Base-by-base conservation (phyloP, 2,329 filamentous ascomycete genomes). In the Rasamsonia emersonii region DNA sequence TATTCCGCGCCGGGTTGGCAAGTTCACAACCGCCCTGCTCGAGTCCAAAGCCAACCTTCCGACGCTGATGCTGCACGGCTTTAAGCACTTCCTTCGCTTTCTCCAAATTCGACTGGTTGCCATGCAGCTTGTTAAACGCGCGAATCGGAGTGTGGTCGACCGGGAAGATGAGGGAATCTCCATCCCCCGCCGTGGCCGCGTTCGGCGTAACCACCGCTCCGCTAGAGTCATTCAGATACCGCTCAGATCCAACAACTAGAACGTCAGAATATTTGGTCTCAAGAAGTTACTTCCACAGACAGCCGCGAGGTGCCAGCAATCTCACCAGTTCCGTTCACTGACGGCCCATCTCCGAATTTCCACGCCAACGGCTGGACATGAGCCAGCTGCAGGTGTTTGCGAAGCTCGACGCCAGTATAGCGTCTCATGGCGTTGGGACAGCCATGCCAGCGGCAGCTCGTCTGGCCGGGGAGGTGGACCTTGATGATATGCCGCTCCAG, bases 301-400 rank as follows among this genome's bases (percentile, higher is more conserved):
- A n/a, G 17, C 27, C 35, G 35, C 28, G 24, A 32, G 24, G 32
- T 36, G 23, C 23, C 31, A 23, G 30, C 33, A 23, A 46, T 61
- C 68, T 71, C 65, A 78, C 74, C 73, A 58, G 65, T 68, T 46
- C 65, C 55, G 39, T 65, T 65, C 36, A 66, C 64, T 28, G 61
- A 61, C 24, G 73, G 73, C 32, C 75, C 75, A 56, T 78, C 73
- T n/a, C 75, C 75, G 25, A 70, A 58, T 42, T 64, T 59, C 67
- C 71, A 72, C n/a, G 68, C 69, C 25, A 76, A 46, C 11, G 66
- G 58, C 13, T 54, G 50, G n/a, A 79, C 47, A 50, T 79, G 75
- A 13, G 46, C 49, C 18, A 59, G 49, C 35, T 70, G 62, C 15
- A 78, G 46, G 45, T 79, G 75, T 14, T 56, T 51, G 31, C 61